Base-by-base conservation (phyloP, 768 basidiomycete species). In the Russula sp. region DNA sequence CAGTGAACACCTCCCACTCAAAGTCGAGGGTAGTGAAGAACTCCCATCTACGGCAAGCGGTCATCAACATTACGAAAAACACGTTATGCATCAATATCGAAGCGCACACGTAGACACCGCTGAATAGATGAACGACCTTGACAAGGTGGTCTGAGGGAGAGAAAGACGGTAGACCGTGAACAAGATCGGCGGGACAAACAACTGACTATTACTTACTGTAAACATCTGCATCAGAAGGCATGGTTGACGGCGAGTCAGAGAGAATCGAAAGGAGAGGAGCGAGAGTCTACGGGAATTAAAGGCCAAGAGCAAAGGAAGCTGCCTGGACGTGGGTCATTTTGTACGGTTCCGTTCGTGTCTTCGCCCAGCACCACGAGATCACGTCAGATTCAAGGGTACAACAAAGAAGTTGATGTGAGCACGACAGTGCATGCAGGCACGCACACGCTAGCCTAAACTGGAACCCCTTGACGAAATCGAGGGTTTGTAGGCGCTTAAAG, bases 1-100 rank as follows among this genome's bases (percentile, higher is more conserved):
- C 64, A 0, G 67, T 66, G 57, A 66, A 67, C 32, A 67, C 59
- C 36, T 67, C 59, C 65, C 54, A 58, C 60, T 66, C 64, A 38
- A 67, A 67, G 36, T 57, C 58, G 20, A 67, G 58, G 28, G 67
- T 66, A 20, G 59, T 67, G 46, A 66, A 5, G 14, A 61, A 67
- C 53, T 67, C 67, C 67, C 67, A 67, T 66, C 67, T 67, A 30
- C 14, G 34, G 28, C 38, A 44, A 53, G 34, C 3, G 13, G 26
- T 26, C 49, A 44, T 64, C 11, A 62, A 28, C 26, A 28, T 22
- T n/a, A 42, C 28, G 6, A 28, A 10, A 36, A 6, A 18, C 28
- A 36, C 22, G 20, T 5, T 20, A 18, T 14, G 51, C 6, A n/a
- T 20, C 14, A 60, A 60, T 57, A 56, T 55, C 36, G 50, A 53